Percentiles rank a stretch among this genome's conserved stretches.
Evolutionary conservation across 176 grass and related monocot species (phyloP).

Genomic region (Oryza longistaminata): DNA sequence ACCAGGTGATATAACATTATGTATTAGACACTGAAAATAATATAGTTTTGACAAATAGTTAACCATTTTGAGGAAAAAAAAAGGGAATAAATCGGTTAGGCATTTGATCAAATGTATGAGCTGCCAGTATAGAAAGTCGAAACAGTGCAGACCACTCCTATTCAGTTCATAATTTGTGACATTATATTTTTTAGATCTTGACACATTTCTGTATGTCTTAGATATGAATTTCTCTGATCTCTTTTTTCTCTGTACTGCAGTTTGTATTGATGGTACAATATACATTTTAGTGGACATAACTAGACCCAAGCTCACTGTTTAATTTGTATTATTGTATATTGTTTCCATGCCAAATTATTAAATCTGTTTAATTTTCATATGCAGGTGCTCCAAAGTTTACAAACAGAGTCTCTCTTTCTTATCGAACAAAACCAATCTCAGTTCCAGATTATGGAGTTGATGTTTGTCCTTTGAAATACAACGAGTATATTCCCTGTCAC

Average conservation of each 20-base stretch:
- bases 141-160: background rate
- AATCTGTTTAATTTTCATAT: conserved; percentile 33
- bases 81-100: background rate
- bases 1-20: background rate
- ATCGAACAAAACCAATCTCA: conserved; percentile 36
- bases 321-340: background rate
- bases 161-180: conserved; percentile 10
- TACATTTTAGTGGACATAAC: background rate
- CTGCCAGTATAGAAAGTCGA: background rate
- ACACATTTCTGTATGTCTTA: background rate
- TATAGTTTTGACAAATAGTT: background rate
- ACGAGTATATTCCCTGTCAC: conserved; percentile 85
- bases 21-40: background rate
- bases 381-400: conserved; percentile 52
- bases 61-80: background rate
- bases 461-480: conserved; percentile 77
- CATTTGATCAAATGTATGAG: background rate
- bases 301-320: background rate
- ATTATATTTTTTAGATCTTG: background rate
- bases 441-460: conserved; percentile 67
- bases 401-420: conserved; percentile 63
- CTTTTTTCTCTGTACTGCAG: background rate
- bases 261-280: background rate
- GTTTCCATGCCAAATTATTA: background rate
- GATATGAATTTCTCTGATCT: background rate